Evolutionary conservation across 2,329 filamentous ascomycete species (phyloP), one percentile per base, ranked within the genome.

Genomic region (Sporothrix humicola): DNA sequence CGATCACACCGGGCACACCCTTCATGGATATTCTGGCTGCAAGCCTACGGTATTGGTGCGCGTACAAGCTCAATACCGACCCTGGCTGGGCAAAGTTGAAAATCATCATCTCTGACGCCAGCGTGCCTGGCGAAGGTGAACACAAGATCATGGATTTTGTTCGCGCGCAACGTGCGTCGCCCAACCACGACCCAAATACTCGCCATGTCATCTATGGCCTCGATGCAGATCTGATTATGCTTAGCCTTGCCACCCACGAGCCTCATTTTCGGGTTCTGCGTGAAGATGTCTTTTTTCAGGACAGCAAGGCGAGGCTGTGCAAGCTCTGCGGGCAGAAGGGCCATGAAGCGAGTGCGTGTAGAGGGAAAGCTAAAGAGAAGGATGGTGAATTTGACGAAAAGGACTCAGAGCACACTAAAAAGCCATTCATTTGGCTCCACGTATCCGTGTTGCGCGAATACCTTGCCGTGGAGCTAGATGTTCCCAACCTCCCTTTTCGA

Each of bases 141-240:
- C 96, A 99, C 83, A 99, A 99, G 83, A 98, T 99, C 80, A 99
- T 99, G 96, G 91, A 96, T 78, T 99, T 98, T 81, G 90, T 99
- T 77, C 91, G 96, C 79, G 97, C 95, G 52, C 97, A 99, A 82
- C 91, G 96, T 79, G 90, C 92, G 69, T 96, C 93, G 71, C 92
- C 95, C 5, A 92, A 97, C 76, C 94, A 99, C 82, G 92, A 99
- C 79, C 96, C 96, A 31, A 98, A 99, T 81, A 98, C 96, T 26
- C 92, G 93, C 75, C 96, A 99, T 83, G 97, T 99, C 79, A 98
- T 99, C 76, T 99, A 99, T 81, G 96, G 96, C 69, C 87, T 99
- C 77, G 96, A 99, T 85, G 97, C 96, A 74, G 96, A 99, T 87
- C 86, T 99, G 77, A 99, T 99, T 83, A 99, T 99, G 96, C 86